Evolutionary conservation across 2,329 filamentous ascomycete species (phyloP), one percentile per base, ranked within the genome.

Genomic region (Hypoxylon sp.): DNA sequence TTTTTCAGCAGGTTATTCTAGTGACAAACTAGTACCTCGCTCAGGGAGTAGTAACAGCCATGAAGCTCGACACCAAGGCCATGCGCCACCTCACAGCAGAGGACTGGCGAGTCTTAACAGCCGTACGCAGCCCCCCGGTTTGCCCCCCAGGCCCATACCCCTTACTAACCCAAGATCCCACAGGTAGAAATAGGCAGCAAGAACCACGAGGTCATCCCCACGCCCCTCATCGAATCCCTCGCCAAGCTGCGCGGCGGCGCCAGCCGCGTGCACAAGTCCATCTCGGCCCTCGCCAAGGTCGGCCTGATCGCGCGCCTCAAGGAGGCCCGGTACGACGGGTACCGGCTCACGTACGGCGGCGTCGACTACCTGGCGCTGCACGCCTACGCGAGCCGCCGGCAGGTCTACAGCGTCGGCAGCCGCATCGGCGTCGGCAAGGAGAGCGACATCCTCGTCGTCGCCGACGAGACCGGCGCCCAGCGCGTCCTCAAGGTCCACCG

Each of bases 291-390:
- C 54, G 96, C 96, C 68, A 99, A 99, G 80, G 89, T 91, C 50
- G 93, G 93, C 64, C 85, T 99, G 73, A 97, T 99, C 73, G 93
- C 92, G 45, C 92, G 92, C 72, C 89, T 97, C 72, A 97, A 97
- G 80, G 97, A 98, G 78, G 93, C 95, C 68, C 95, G 93, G 79
- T 99, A 99, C 80, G 96, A 99, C 75, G 96, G 96, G 66, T 99
- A 99, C 81, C 90, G 96, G 55, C 86, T 99, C 57, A 97, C 95
- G 5, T 99, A 99, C 77, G 96, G 96, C 73, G 96, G 96, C 1
- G 89, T 98, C 49, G 96, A 99, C 82, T 99, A 99, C 79, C 89
- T 99, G n/a, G 93, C 96, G 14, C 85, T 99, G 56, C 93, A 98
- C 80, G 89, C 93, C 0, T 91, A 98, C 78, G 90, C 94, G 61